Conservation (phyloP, 1,139 yeast genomes). For the Candida mesenterica region DNA sequence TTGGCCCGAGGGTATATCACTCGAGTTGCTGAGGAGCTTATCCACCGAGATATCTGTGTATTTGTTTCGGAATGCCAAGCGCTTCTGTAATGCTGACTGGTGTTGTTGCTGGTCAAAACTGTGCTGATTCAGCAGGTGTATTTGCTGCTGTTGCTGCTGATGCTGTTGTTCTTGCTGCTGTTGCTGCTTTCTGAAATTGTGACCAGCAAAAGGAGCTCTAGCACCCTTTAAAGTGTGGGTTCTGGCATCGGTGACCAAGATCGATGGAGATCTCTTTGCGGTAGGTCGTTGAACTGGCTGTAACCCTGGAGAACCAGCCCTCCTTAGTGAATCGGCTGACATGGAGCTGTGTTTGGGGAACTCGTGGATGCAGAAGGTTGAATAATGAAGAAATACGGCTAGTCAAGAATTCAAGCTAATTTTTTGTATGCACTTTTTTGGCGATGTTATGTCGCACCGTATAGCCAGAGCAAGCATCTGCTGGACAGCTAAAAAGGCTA, state of each 20-base stretch:
- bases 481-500: no score
- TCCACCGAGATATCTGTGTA: conserved; percentile 74
- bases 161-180: conserved; percentile 13
- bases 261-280: conserved; percentile 90
- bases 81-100: conserved; percentile 25
- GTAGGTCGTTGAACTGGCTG: conserved; percentile 42
- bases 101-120: conserved; percentile 18
- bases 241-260: conserved; percentile 86
- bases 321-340: conserved; percentile 2
- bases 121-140: conserved; percentile 13
- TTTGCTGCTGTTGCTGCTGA: conserved; percentile 10
- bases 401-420: no score
- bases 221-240: conserved; percentile 54
- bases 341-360: no score
- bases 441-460: no score
- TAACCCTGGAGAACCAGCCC: conserved; percentile 3
- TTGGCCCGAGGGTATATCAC: conserved; percentile 84
- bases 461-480: no score
- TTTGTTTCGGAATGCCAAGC: conserved; percentile 36
- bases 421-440: no score
- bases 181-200: conserved; percentile 39
- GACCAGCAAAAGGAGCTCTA: conserved; percentile 86
- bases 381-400: no score
- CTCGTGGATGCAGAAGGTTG: no score
- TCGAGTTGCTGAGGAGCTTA: conserved; percentile 65